Evolutionary conservation across 768 basidiomycete genomes (phyloP).

Genomic region (Rhodocollybia butyracea): DNA sequence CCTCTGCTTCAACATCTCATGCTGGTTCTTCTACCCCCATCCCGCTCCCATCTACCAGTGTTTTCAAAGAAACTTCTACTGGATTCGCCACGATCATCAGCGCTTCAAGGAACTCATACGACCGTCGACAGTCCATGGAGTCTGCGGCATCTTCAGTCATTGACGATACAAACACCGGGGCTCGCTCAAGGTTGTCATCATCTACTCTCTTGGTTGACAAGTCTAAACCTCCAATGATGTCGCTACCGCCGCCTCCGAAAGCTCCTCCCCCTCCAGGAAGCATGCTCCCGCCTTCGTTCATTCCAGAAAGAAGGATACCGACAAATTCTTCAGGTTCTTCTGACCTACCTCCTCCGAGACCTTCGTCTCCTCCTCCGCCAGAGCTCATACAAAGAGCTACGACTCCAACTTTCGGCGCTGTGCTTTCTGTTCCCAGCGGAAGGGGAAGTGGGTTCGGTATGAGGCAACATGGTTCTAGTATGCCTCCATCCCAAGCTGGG

Average conservation of each 20-base stretch:
- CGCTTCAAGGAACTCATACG: constrained; percentile 48
- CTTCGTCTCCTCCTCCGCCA: constrained; percentile 88
- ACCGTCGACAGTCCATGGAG: constrained; percentile 71
- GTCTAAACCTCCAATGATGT: constrained; percentile 82
- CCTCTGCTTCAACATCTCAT: constrained; percentile 33
- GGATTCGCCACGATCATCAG: constrained; percentile 11
- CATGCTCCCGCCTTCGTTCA: constrained; percentile 75
- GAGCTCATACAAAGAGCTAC: constrained; percentile 92
- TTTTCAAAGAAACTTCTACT: constrained; percentile 8
- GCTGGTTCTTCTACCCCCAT: no score
- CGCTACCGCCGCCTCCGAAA: constrained; percentile 75
- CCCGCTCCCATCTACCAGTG: constrained; percentile 23
- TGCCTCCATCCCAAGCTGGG: constrained; percentile 65
- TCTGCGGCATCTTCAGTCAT: constrained; percentile 55
- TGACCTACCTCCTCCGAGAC: constrained; percentile 77
- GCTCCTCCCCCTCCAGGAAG: constrained; percentile 57
- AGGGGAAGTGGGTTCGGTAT: constrained; percentile 37
- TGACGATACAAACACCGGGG: constrained; percentile 33
- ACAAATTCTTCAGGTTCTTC: constrained; percentile 39
- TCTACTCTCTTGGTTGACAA: constrained; percentile 63
- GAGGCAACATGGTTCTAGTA: constrained; percentile 69
- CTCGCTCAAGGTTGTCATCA: constrained; percentile 60
- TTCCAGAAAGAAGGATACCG: constrained; percentile 63
- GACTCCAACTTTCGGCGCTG: constrained; percentile 73
- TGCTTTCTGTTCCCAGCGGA: constrained; percentile 46